Evolutionary conservation across 192 early-diverging fungal genomes (phyloP), one percentile per base, ranked within the genome.

Genomic region (Podila minutissima): DNA sequence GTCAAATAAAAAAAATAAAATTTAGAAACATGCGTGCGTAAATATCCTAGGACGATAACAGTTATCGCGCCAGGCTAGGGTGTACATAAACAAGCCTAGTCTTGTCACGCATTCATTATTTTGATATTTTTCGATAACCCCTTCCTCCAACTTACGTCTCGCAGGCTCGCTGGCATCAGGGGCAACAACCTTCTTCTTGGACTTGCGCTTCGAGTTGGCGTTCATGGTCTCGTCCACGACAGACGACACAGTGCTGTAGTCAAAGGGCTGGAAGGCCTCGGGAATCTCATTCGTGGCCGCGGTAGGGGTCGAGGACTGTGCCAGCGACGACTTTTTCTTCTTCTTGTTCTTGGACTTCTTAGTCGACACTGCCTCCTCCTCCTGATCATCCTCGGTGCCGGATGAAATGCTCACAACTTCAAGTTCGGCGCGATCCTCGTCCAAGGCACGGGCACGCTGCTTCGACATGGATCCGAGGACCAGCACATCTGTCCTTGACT

Each of bases 401-500:
- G 73, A 74, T 35, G n/a, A 51, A 22, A 31, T 28, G 8, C 62
- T 35, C 17, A 62, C 59, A 15, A 64, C 19, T 22, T 20, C 41
- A 20, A 73, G 48, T 49, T 81, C 71, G 7, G 77, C 77, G 29
- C 66, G 71, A 24, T 81, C 77, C 55, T 81, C 77, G 20, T 81
- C 77, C 62, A 81, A 64, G 28, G 77, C 77, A 41, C 77, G 50
- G 13, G 77, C 58, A 0, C 77, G 69, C 71, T 81, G 72, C 62
- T 72, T 81, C 38, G 69, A 72, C 77, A 81, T 81, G 6, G 37
- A 33, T 8, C 51, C 59, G 1, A 81, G 29, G 22, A 81, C 48
- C 7, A 81, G 49, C 2, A 81, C 77, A 61, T 81, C 77, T 0
- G 77, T 81, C n/a, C 77, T 81, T 59, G 63, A 67, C 51, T 81